Percentiles rank a stretch among this genome's conserved stretches.
Conservation (phyloP, 805 yeast genomes). For the Candida caryicola region DNA sequence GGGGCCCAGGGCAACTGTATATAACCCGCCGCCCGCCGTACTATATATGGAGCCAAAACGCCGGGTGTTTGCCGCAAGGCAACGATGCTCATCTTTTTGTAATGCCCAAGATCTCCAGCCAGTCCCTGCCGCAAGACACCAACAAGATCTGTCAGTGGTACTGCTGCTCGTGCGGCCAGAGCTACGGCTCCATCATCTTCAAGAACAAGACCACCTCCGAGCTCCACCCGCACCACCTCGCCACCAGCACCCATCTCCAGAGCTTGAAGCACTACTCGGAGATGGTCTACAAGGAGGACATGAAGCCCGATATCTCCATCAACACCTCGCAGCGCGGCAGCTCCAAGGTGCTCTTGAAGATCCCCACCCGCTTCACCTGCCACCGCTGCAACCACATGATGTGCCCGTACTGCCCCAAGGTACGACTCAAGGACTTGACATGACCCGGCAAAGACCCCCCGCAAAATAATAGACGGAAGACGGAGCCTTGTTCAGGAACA, state of each 20-base stretch:
- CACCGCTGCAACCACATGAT: constrained; percentile 41
- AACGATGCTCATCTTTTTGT: not conserved
- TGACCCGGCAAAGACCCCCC: no score
- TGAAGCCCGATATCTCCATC: not conserved
- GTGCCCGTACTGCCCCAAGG: constrained; percentile 41
- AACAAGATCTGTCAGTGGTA: constrained; percentile 41
- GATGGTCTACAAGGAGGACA: constrained; percentile 14
- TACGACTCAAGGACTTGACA: constrained; percentile 29
- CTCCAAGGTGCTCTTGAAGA: constrained; percentile 19
- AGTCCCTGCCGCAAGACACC: constrained; percentile 8
- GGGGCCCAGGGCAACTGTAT: not conserved
- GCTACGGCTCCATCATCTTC: constrained; percentile 30
- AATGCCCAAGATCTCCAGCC: not conserved
- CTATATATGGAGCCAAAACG: no score
- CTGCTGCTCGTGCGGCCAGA: constrained; percentile 41
- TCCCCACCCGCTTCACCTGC: constrained; percentile 36
- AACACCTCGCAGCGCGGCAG: not conserved
- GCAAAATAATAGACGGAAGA: no score
- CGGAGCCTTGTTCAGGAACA: no score
- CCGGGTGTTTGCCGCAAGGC: no score
- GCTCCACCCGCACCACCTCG: not conserved
- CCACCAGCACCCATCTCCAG: constrained; percentile 9
- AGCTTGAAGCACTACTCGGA: constrained; percentile 25
- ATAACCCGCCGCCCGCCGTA: no score
- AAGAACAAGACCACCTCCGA: constrained; percentile 5